These are phyloP conservation scores for Eragrostis curvula DNA, from an alignment of 176 grass and related monocot species.

Conservation along the genomic window DNA sequence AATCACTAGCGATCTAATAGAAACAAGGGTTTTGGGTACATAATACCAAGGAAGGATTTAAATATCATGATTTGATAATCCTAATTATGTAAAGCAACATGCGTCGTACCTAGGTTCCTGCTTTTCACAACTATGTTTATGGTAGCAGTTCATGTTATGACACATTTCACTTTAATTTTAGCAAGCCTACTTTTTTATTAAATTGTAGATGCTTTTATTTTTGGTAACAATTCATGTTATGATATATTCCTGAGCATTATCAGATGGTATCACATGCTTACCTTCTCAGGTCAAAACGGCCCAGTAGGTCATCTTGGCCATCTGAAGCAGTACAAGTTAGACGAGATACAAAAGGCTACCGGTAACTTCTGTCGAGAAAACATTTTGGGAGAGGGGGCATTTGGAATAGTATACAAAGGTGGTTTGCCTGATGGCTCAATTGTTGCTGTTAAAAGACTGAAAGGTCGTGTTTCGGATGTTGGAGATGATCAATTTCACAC, in stretches of 20 bases:
- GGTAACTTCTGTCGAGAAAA: constrained; percentile 69
- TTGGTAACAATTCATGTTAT: no score
- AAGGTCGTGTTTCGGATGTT: constrained; percentile 45
- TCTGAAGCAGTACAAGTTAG: constrained; percentile 65
- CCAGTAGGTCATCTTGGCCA: constrained; percentile 60
- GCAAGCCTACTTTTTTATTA: no score
- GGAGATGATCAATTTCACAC: constrained; percentile 73
- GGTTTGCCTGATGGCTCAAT: constrained; percentile 53
- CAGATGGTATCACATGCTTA: no score
- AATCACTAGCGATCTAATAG: background rate
- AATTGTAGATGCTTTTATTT: no score
- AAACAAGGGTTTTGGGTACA: background rate
- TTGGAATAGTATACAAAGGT: constrained; percentile 80
- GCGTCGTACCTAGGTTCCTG: no score
- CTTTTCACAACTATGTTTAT: no score
- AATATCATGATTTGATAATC: no score
- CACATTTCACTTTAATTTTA: no score
- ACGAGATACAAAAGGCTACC: constrained; percentile 74
- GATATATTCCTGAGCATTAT: no score
- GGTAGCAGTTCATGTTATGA: no score
- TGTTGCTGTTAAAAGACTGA: constrained; percentile 77
- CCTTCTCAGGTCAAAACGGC: constrained; percentile 47
- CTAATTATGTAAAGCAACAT: no score
- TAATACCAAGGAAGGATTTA: no score
- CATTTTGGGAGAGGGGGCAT: constrained; percentile 86